These are phyloP conservation scores for Neostapfia colusana DNA, from an alignment of 176 grass and related monocot species.

Conservation along the genomic window DNA sequence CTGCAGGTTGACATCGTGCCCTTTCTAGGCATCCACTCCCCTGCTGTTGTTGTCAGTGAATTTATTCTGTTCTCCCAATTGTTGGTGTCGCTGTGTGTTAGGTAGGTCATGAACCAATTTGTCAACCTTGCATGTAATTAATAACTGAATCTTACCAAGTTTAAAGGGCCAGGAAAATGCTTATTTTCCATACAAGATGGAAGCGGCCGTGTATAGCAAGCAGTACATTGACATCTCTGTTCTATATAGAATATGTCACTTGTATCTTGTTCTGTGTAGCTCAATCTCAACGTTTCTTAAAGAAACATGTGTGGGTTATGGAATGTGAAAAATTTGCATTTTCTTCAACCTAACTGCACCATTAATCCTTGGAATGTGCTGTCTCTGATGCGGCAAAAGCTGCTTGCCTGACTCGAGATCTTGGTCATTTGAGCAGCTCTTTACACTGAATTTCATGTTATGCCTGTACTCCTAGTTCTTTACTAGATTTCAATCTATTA, in stretches of 20 bases:
- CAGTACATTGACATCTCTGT: too few species aligned
- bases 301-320: not conserved
- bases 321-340: slow-evolving; percentile 27
- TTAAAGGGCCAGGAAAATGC: slow-evolving; percentile 25
- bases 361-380: not conserved
- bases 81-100: slow-evolving; percentile 76
- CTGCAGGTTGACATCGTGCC: slow-evolving; percentile 93
- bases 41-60: slow-evolving; percentile 82
- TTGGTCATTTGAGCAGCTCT: not conserved
- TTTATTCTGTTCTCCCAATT: slow-evolving; percentile 94
- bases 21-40: slow-evolving; percentile 84
- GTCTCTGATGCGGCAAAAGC: not conserved
- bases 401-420: not conserved
- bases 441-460: not conserved
- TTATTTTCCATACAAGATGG: slow-evolving; percentile 33
- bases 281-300: not conserved
- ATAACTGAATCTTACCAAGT: slow-evolving; percentile 35
- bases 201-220: slow-evolving; percentile 51
- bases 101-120: slow-evolving; percentile 52
- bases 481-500: not conserved
- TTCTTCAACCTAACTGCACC: not conserved
- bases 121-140: slow-evolving; percentile 58
- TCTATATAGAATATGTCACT: too few species aligned
- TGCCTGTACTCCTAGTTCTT: not conserved
- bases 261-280: too few species aligned